Conservation (phyloP, 495 filamentous ascomycete genomes). For the Mycothermus thermophilus region DNA sequence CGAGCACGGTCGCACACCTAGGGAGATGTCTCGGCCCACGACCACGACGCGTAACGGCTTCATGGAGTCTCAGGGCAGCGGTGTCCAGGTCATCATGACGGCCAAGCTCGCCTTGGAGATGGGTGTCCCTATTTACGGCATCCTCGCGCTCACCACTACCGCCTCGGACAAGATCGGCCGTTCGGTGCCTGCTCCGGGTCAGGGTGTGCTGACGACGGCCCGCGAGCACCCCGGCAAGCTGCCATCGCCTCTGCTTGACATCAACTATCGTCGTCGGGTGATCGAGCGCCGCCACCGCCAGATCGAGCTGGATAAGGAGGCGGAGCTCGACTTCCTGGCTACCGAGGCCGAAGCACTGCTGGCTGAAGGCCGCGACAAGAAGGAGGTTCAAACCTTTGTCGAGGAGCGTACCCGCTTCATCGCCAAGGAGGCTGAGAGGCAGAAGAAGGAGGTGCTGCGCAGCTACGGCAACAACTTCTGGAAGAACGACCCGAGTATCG, state of each 20-base stretch:
- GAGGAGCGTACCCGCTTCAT: constrained; percentile 75
- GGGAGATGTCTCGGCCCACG: constrained; percentile 94
- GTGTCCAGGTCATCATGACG: constrained; percentile 97
- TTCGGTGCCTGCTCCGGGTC: constrained; percentile 88
- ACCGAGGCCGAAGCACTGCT: constrained; percentile 88
- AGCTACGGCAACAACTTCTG: constrained; percentile 97
- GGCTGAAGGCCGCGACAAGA: constrained; percentile 53
- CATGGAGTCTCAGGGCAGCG: constrained; percentile 98
- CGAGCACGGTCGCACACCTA: constrained; percentile 83
- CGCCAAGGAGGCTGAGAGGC: constrained; percentile 72
- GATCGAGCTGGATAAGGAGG: constrained; percentile 91
- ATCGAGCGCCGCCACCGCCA: constrained; percentile 82
- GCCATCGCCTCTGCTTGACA: constrained; percentile 86
- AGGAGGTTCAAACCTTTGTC: constrained; percentile 66
- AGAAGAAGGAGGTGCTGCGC: constrained; percentile 81
- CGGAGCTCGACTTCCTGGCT: constrained; percentile 81
- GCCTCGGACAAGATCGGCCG: constrained; percentile 98
- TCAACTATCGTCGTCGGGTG: constrained; percentile 91
- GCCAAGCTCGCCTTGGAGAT: constrained; percentile 92
- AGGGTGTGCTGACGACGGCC: constrained; percentile 95
- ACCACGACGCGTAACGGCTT: constrained; percentile 95
- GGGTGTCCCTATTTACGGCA: constrained; percentile 95
- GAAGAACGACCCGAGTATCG: constrained; percentile 86
- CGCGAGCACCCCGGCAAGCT: constrained; percentile 83
- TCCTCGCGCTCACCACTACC: constrained; percentile 89